These are phyloP conservation scores for Kuraishia borneana DNA, from an alignment of 805 yeast species.

Conservation along the genomic window DNA sequence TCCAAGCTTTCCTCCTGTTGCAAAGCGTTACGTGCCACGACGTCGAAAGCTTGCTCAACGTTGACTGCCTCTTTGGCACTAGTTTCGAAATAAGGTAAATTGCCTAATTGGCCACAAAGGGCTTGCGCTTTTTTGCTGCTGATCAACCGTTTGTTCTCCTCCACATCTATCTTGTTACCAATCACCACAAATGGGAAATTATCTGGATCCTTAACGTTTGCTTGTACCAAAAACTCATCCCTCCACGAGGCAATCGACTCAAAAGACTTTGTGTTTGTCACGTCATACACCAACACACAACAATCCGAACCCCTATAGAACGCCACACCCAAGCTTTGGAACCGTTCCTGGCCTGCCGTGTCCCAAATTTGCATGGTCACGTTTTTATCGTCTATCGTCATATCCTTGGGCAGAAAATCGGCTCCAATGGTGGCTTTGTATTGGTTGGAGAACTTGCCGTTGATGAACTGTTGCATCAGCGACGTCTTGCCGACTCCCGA, in stretches of 20 bases:
- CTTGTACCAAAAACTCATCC: constrained; percentile 90
- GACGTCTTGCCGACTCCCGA: constrained; percentile 98
- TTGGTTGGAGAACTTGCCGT: constrained; percentile 88
- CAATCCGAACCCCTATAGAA: constrained; percentile 98
- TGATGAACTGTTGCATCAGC: constrained; percentile 93
- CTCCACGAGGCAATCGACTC: constrained; percentile 87
- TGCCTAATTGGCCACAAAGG: constrained; percentile 33
- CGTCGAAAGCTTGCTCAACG: constrained; percentile 92
- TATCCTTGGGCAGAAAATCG: constrained; percentile 88
- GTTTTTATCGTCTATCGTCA: constrained; percentile 71
- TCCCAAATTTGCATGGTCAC: constrained; percentile 92
- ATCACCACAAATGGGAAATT: constrained; percentile 91
- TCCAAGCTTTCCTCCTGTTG: constrained; percentile 92
- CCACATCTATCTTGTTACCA: constrained; percentile 93
- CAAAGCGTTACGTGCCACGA: constrained; percentile 87
- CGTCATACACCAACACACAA: constrained; percentile 92
- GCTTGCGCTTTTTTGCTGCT: constrained; percentile 40
- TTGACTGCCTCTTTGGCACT: constrained; percentile 95
- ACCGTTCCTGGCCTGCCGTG: constrained; percentile 97
- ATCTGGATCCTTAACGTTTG: constrained; percentile 87
- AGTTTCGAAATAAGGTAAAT: constrained; percentile 91
- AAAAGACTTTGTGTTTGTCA: constrained; percentile 87
- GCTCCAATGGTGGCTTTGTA: constrained; percentile 98
- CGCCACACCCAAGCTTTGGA: constrained; percentile 94
- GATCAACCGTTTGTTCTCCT: constrained; percentile 75